Conservation (phyloP, 805 yeast species). For the Candida manassasensis region DNA sequence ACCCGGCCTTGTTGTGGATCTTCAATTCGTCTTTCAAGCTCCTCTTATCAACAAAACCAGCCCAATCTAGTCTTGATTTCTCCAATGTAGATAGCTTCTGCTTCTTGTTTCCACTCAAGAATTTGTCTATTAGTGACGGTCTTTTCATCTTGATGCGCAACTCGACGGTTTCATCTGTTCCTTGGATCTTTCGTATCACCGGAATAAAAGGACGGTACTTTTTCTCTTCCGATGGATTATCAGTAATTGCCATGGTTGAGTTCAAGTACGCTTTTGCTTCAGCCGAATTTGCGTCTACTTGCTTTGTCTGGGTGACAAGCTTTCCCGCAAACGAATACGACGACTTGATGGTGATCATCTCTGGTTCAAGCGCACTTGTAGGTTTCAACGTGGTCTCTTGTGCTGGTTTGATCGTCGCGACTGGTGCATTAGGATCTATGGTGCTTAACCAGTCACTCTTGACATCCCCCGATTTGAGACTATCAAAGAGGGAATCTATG, state of each 20-base stretch:
- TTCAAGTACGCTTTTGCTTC: conserved; percentile 81
- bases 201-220: conserved; percentile 26
- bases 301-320: conserved; percentile 67
- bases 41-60: conserved; percentile 81
- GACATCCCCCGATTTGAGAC: conserved; percentile 14
- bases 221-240: conserved; percentile 9
- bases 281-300: conserved; percentile 72
- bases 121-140: conserved; percentile 71
- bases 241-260: conserved; percentile 39
- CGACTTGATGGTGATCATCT: conserved; percentile 65
- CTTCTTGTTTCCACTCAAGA: conserved; percentile 60
- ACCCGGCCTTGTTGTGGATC: conserved; percentile 83
- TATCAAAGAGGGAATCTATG: conserved; percentile 29
- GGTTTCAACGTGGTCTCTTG: background rate
- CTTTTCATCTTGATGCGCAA: conserved; percentile 61
- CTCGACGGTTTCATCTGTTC: conserved; percentile 26
- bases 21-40: conserved; percentile 80
- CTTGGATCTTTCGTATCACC: conserved; percentile 28
- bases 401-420: conserved; percentile 2
- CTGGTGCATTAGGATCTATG: background rate
- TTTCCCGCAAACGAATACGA: conserved; percentile 90
- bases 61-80: conserved; percentile 93
- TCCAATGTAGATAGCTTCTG: conserved; percentile 82
- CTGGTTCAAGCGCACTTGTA: conserved; percentile 22
- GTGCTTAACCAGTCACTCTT: background rate